Evolutionary conservation across 2,329 filamentous ascomycete species (phyloP).

Genomic region (Aspergillus carbonarius): DNA sequence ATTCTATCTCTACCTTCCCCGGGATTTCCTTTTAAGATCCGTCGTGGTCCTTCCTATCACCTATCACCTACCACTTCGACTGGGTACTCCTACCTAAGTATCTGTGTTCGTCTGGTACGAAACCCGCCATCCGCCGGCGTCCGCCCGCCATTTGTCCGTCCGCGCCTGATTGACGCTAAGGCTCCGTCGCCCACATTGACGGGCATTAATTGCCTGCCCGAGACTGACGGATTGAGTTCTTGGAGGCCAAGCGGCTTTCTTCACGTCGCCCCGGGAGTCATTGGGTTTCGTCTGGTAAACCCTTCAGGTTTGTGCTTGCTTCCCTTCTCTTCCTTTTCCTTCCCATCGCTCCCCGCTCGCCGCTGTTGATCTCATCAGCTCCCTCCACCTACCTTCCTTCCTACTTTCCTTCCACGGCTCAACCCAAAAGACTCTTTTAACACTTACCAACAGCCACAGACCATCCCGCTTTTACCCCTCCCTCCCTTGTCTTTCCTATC

Average conservation of each 20-base stretch:
- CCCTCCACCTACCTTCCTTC: background rate
- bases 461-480: constrained; percentile 13
- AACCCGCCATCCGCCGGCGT: constrained; percentile 12
- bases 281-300: constrained; percentile 2
- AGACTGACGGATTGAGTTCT: background rate
- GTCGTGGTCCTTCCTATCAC: background rate
- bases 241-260: background rate
- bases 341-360: background rate
- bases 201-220: constrained; percentile 6
- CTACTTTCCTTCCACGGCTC: background rate
- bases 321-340: constrained; percentile 2
- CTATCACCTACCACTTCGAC: background rate
- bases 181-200: constrained; percentile 10
- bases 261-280: constrained; percentile 4
- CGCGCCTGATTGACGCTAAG: constrained; percentile 15
- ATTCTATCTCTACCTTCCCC: background rate
- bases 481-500: constrained; percentile 10
- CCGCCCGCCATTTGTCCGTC: constrained; percentile 14
- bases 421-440: constrained; percentile 4
- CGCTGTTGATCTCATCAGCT: background rate
- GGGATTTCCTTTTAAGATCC: background rate
- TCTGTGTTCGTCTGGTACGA: background rate
- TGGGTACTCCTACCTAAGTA: background rate
- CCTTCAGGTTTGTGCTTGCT: constrained; percentile 1
- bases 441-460: constrained; percentile 5